Base-by-base conservation (phyloP, 2,329 filamentous ascomycete species). In the Alternaria solani region DNA sequence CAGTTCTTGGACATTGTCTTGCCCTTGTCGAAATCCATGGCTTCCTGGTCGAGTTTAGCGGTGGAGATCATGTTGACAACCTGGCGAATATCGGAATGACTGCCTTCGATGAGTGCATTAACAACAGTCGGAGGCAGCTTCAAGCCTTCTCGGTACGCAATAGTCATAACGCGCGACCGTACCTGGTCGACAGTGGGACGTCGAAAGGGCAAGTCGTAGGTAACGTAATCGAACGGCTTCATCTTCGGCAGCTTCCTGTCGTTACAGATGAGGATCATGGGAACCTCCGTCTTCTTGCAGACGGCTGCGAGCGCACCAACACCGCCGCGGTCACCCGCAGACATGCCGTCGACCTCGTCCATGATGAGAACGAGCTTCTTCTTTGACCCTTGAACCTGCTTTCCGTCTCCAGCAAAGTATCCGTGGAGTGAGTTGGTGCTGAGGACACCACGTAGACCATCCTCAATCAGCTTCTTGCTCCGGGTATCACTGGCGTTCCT, bases 331-430 rank as follows among this genome's bases (percentile, higher is more conserved):
- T 99, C 95, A 75, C 95, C 95, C 36, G 93, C 94, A 62, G 94
- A 98, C 95, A 99, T 98, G 53, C 95, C 95, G 72, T 99, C 95
- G 5, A 99, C 95, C 80, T 99, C 95, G 70, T 99, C 95, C 95
- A 99, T 98, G 80, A 99, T 93, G 49, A 99, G 82, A 6, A 97
- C 92, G 34, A 98, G 88, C 70, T 97, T 97, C 83, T 96, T 96
- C 83, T 95, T 98, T 16, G 85, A 84, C 5, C 83, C 80, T 44
- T 97, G 91, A 4, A 97, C 89, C 58, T 89, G 86, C 79, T 95
- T 92, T 25, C 91, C 91, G 57, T 94, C 91, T 2, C 88, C 89
- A 7, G 93, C 89, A 77, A 98, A 99, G 79, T 91, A 99, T 1
- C 95, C 95, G 57, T 93, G 86, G 12, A 99, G 83, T 23, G 94